These are phyloP conservation scores for Lasiodiplodia hormozganensis DNA, from an alignment of 2,329 filamentous ascomycete genomes.

Conservation along the genomic window DNA sequence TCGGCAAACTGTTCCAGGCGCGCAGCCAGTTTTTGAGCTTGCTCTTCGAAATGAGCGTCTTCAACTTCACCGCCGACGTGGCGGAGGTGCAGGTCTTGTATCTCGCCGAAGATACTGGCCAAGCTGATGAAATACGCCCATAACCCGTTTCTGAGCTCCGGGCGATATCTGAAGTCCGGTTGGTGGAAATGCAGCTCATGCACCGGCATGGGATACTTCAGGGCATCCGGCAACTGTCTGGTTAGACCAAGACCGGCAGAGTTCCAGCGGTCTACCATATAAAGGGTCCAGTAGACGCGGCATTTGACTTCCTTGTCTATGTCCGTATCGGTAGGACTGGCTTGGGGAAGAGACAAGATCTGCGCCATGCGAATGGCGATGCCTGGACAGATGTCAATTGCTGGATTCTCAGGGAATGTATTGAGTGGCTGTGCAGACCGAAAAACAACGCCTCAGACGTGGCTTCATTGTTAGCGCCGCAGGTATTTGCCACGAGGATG, in stretches of 20 bases:
- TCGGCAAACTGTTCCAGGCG: constrained; percentile 18
- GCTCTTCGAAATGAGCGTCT: constrained; percentile 16
- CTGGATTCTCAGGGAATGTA: neutral
- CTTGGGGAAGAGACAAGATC: constrained; percentile 23
- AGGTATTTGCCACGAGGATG: constrained; percentile 48
- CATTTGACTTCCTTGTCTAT: constrained; percentile 49
- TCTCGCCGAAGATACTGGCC: constrained; percentile 48
- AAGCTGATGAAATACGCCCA: constrained; percentile 52
- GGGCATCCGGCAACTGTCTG: constrained; percentile 36
- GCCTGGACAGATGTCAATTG: constrained; percentile 1
- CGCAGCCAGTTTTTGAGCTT: constrained; percentile 16
- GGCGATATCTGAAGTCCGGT: constrained; percentile 33
- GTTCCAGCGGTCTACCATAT: constrained; percentile 53
- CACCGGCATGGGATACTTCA: constrained; percentile 43
- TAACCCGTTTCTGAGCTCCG: constrained; percentile 40
- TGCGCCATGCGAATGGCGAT: constrained; percentile 31
- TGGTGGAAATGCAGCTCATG: constrained; percentile 47
- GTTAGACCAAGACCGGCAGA: constrained; percentile 46
- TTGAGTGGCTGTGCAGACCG: constrained; percentile 23
- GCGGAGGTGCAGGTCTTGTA: constrained; percentile 49
- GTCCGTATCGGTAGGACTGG: constrained; percentile 29
- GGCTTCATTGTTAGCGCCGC: constrained; percentile 44
- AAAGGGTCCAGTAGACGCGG: constrained; percentile 50
- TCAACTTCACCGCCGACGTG: constrained; percentile 36
- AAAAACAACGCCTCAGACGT: constrained; percentile 50